Base-by-base conservation (phyloP, 164 flowering plant genomes). In the Aristolochia contorta region DNA sequence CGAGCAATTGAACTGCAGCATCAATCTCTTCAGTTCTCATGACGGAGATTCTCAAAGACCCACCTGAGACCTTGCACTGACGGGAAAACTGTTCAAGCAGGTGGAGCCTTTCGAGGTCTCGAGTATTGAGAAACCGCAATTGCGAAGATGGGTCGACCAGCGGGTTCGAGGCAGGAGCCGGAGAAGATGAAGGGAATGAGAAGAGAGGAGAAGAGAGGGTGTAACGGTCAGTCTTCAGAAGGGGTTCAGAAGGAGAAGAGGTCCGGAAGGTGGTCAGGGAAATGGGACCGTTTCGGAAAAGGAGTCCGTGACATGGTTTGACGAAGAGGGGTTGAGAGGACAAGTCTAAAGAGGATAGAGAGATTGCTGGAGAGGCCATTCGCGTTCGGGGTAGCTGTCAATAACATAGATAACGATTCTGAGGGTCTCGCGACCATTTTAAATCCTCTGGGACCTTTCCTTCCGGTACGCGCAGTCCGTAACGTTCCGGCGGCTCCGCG, bases 1-100 rank as follows among this genome's bases (percentile, higher is more conserved):
- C 74, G 16, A 93, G 79, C 75, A 93, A 67, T 41, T 47, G 68
- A 32, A 78, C 89, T 2, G 82, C 80, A 9, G 32, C 21, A 47
- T 90, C 92, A 71, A 85, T 64, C 59, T 93, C 91, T 1, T 82
- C 80, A 0, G 59, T 70, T 25, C 75, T 73, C 97, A 93, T 85
- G 23, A 75, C 72, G 27, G 89, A 72, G 62, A 88, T 67, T 62
- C 56, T 67, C 75, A 90, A 48, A 3, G 73, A 77, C 81, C 97
- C 94, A 56, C 77, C 64, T 67, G 64, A 56, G 51, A 89, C 58
- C 62, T 80, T 79, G 43, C 67, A 73, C 13, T 21, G 57, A 75
- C 79, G 82, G 12, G 51, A 54, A 50, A 78, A 88, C 43, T 78
- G 70, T 37, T 73, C 72, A 13, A 90, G 80, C 54, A 64, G 51